phyloP scores from a whole-genome alignment of 352 stramenopile genomes.

The Globisporangium iwayamae region DNA sequence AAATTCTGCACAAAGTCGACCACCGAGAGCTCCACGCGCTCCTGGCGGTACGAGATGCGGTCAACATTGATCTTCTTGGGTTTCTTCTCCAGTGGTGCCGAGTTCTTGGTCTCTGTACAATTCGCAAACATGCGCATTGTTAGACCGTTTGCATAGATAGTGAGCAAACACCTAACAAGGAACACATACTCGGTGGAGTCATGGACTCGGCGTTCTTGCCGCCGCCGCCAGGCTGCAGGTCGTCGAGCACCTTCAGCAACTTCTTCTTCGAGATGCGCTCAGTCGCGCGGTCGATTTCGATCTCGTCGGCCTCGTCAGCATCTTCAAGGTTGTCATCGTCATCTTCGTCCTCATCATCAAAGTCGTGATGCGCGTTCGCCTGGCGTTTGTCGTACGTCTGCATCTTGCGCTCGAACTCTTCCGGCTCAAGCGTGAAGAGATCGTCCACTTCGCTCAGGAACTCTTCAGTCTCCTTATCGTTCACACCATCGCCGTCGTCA shows the following conservation, averaged over 20 bases:
- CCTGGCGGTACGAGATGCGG: constrained; percentile 66
- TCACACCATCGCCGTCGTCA: constrained; percentile 25
- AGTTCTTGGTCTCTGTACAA: constrained; percentile 61
- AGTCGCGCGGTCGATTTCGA: constrained; percentile 57
- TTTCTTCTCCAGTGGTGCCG: constrained; percentile 69
- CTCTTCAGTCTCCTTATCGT: constrained; percentile 56
- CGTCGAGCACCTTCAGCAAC: constrained; percentile 63
- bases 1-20: constrained; percentile 65
- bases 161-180: not conserved
- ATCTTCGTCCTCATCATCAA: constrained; percentile 14
- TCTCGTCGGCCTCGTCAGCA: constrained; percentile 22
- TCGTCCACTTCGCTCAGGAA: constrained; percentile 75
- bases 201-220: constrained; percentile 57
- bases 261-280: constrained; percentile 72
- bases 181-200: constrained; percentile 13
- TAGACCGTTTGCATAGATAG: not conserved
- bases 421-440: constrained; percentile 51
- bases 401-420: constrained; percentile 67
- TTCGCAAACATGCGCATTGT: not conserved
- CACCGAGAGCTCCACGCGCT: constrained; percentile 63
- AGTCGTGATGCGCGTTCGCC: constrained; percentile 18
- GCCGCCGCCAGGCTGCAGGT: constrained; percentile 41
- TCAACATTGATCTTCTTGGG: constrained; percentile 56
- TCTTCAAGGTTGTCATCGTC: constrained; percentile 19
- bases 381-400: constrained; percentile 41